Evolutionary conservation across 768 basidiomycete genomes (phyloP).

Genomic region (Xanthoconium purpureum): DNA sequence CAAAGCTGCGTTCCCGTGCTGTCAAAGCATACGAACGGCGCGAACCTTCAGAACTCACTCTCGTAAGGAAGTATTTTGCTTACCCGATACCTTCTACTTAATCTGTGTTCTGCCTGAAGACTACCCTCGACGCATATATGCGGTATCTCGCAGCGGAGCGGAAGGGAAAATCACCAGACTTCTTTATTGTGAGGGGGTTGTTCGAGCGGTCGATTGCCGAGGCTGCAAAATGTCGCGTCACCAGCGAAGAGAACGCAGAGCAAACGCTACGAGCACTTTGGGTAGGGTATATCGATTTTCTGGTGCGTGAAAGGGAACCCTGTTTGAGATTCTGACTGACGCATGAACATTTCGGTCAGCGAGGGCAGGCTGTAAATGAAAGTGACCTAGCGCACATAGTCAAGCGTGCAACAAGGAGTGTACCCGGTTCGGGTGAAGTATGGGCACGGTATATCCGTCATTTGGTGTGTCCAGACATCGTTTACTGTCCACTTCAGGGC

Average conservation of each 20-base stretch:
- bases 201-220: constrained; percentile 78
- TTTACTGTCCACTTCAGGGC: not conserved
- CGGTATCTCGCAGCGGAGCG: constrained; percentile 64
- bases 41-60: constrained; percentile 55
- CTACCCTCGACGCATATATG: constrained; percentile 58
- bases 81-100: constrained; percentile 7
- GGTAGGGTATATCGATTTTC: constrained; percentile 66
- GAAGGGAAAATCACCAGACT: constrained; percentile 55
- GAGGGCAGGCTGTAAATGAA: constrained; percentile 40
- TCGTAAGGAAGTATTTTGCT: constrained; percentile 43
- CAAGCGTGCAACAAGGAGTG: constrained; percentile 64
- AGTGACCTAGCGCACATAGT: constrained; percentile 43
- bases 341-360: not conserved
- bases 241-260: constrained; percentile 54
- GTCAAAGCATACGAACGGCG: constrained; percentile 60
- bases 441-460: constrained; percentile 77
- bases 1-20: constrained; percentile 62
- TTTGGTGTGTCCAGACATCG: constrained; percentile 43
- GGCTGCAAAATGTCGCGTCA: constrained; percentile 57
- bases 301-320: constrained; percentile 43
- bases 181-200: constrained; percentile 51
- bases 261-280: constrained; percentile 64
- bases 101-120: constrained; percentile 10
- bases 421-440: constrained; percentile 71
- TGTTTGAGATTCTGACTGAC: constrained; percentile 1